Evolutionary conservation across 1,284 basidiomycete species (phyloP), one percentile per base, ranked within the genome.

Genomic region (Sphaerobolus stellatus): DNA sequence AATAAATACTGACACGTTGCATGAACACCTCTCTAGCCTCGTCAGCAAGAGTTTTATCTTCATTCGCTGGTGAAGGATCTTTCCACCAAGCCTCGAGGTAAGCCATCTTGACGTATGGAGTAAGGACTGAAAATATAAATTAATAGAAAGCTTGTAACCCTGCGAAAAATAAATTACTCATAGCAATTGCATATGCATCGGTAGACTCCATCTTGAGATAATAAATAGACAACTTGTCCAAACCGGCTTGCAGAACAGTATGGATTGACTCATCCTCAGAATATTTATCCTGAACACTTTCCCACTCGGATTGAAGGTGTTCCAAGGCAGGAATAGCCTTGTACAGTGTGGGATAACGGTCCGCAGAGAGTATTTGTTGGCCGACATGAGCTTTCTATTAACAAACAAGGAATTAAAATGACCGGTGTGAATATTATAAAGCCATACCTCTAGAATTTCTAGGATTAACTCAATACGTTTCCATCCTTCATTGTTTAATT

Each of bases 121-220:
- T 54, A 5, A 54, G 27, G 31, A 54, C 48, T 50, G n/a, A n/a
- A n/a, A n/a, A n/a, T n/a, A n/a, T n/a, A n/a, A n/a, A n/a, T n/a
- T n/a, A n/a, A n/a, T n/a, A n/a, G n/a, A n/a, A n/a, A n/a, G n/a
- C n/a, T n/a, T n/a, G n/a, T n/a, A n/a, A n/a, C n/a, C n/a, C n/a
- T n/a, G n/a, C n/a, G n/a, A n/a, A n/a, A 31, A 50, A n/a, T 16
- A 33, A 41, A n/a, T 9, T 11, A 50, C 48, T 54, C 49, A 54
- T 54, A 24, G 52, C 47, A 54, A 29, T 54, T 24, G 14, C 52
- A 50, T 54, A 54, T 27, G 52, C 52, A 41, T 54, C 49, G 7
- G 29, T 14, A 8, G 31, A 31, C 30, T 54, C 52, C 52, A 54
- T 54, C 28, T 52, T 52, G 14, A 48, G 27, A 36, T 54, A 52